Base-by-base conservation (phyloP, 768 basidiomycete genomes). In the Boletus pseudopeckii region DNA sequence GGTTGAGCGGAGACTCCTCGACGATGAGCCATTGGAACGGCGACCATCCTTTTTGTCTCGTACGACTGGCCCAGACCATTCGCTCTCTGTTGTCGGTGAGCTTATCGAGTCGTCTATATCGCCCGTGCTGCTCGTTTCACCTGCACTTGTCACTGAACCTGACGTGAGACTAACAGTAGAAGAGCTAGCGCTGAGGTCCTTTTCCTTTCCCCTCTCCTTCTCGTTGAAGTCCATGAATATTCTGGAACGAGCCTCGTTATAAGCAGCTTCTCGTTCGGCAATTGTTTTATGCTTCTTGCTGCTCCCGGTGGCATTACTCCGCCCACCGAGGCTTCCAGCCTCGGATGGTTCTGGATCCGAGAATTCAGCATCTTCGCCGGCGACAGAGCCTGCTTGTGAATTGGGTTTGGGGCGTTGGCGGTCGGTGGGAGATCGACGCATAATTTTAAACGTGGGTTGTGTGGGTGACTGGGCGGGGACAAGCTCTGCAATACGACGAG, bases 211-310 rank as follows among this genome's bases (percentile, higher is more conserved):
- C 65, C 84, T 85, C 62, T 74, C 76, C 59, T 78, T 81, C 52
- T 88, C 87, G 66, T 89, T 80, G 59, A 91, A 90, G 58, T 73
- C 85, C 82, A 89, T 86, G 73, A 93, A 93, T 59, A 93, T 93
- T 52, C 91, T 81, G 36, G 83, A 86, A 43, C 92, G 82, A 28
- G 91, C 91, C 69, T 90, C 85, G 49, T 89, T 88, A 61, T 93
- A 93, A n/a, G 90, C 92, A 0, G 88, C 92, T 64, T 89, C 90
- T 32, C 91, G 86, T 68, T 93, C 85, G 63, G 89, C 87, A 22
- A 93, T 84, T 2, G 92, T 92, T 75, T 83, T 82, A 30, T 80
- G 79, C 64, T 87, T 84, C 74, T 86, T 90, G 62, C 71, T 79
- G 56, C 80, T 75, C 45, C 79, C 80, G 5, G 84, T 81, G 20